These are phyloP conservation scores for Rhododendron griersonianum DNA, from an alignment of 148 eudicot genomes.

Conservation along the genomic window DNA sequence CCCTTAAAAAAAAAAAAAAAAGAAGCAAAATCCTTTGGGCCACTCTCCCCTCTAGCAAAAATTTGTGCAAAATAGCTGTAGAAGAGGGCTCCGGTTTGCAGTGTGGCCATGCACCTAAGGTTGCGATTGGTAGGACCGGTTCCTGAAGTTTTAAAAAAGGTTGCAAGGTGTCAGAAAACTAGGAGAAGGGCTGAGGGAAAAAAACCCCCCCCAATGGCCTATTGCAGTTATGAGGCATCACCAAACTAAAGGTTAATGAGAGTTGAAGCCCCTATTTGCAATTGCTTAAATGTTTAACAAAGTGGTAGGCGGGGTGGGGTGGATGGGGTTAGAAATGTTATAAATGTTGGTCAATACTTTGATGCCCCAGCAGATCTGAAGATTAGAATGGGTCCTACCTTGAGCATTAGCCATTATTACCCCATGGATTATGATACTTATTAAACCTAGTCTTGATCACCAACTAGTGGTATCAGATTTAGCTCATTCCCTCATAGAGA, in stretches of 20 bases:
- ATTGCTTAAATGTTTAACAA: not conserved
- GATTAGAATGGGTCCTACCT: not conserved
- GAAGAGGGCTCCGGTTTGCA: not conserved
- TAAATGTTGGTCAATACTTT: not conserved
- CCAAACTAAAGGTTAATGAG: not conserved
- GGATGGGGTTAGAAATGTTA: not conserved
- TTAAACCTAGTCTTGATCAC: not conserved
- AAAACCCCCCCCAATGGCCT: not conserved
- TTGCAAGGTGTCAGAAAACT: not conserved
- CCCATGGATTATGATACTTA: not conserved
- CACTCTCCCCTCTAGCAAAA: too few species aligned
- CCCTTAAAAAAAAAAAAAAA: too few species aligned
- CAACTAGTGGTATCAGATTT: not conserved
- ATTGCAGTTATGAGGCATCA: not conserved
- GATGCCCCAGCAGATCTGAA: not conserved
- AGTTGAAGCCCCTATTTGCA: not conserved
- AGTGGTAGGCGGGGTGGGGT: not conserved
- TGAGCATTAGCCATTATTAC: not conserved
- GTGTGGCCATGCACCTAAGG: not conserved
- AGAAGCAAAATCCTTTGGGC: too few species aligned
- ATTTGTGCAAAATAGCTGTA: not conserved
- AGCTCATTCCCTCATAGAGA: too few species aligned
- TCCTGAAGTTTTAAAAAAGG: not conserved
- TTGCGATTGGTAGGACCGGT: not conserved
- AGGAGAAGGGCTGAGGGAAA: not conserved